phyloP scores from a whole-genome alignment of 2,329 filamentous ascomycete genomes.

The Colletotrichum karsti region DNA sequence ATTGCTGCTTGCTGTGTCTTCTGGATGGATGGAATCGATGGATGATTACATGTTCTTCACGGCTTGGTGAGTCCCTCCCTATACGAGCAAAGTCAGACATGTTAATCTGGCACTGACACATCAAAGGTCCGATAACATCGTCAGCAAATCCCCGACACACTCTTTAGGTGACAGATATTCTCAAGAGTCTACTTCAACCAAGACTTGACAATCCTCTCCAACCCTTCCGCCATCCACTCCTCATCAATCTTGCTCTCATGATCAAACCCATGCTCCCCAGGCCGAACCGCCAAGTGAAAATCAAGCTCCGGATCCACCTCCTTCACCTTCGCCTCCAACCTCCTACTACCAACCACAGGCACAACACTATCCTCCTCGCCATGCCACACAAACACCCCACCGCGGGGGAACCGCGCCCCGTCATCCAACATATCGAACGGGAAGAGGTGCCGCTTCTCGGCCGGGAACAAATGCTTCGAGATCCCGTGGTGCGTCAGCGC shows the following conservation, averaged over 20 bases:
- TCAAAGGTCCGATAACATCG: too few species aligned
- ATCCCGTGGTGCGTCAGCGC: background rate
- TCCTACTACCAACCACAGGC: background rate
- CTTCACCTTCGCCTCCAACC: background rate
- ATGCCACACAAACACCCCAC: constrained; percentile 18
- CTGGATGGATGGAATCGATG: too few species aligned
- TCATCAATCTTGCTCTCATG: background rate
- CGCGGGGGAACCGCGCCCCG: background rate
- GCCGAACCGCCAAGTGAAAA: background rate
- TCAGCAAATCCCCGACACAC: too few species aligned
- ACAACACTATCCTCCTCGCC: constrained; percentile 1
- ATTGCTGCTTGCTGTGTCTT: too few species aligned
- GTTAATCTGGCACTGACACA: too few species aligned
- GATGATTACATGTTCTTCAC: too few species aligned
- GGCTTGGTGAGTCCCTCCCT: too few species aligned
- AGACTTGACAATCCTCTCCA: background rate
- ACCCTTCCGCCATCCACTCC: background rate
- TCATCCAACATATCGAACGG: background rate
- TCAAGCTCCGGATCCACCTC: background rate
- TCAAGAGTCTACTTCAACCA: background rate
- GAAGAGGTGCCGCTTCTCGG: background rate
- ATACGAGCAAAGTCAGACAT: too few species aligned
- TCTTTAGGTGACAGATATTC: too few species aligned
- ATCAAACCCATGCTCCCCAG: constrained; percentile 18
- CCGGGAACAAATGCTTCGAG: background rate